A percentile compares a stretch with the other conserved stretches of the same genome.
Evolutionary conservation across 129 eudicot species (phyloP).

Genomic region (Cynara cardunculus): DNA sequence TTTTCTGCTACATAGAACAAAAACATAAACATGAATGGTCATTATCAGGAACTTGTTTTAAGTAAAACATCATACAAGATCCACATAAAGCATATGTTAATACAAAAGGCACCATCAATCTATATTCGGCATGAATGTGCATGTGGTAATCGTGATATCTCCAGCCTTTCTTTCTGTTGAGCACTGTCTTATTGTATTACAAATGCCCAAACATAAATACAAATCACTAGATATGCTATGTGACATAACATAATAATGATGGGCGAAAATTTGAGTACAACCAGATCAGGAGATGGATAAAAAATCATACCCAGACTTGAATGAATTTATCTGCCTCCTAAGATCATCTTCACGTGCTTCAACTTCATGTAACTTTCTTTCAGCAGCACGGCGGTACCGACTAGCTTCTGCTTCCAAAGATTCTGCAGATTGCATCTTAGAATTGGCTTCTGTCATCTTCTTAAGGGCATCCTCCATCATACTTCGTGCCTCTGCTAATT

Average conservation of each 20-base stretch:
- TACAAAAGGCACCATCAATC: background rate
- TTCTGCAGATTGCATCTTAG: constrained; percentile 65
- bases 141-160: background rate
- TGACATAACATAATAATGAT: background rate
- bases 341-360: constrained; percentile 97
- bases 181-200: background rate
- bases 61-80: background rate
- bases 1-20: background rate
- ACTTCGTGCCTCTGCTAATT: constrained; percentile 62
- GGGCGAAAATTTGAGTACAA: background rate
- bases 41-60: background rate
- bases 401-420: constrained; percentile 70
- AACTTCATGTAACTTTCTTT: constrained; percentile 84
- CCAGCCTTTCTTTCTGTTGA: background rate
- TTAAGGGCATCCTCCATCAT: constrained; percentile 78
- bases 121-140: background rate
- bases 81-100: background rate
- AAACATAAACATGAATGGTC: background rate
- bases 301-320: constrained; percentile 73
- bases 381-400: constrained; percentile 66
- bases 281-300: background rate
- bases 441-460: constrained; percentile 60
- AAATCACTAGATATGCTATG: background rate
- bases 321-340: constrained; percentile 57
- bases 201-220: background rate